Percentiles rank a stretch among this genome's conserved stretches.
These are phyloP conservation scores for Barbarea vulgaris DNA, from an alignment of 345 rosid species.

Conservation along the genomic window DNA sequence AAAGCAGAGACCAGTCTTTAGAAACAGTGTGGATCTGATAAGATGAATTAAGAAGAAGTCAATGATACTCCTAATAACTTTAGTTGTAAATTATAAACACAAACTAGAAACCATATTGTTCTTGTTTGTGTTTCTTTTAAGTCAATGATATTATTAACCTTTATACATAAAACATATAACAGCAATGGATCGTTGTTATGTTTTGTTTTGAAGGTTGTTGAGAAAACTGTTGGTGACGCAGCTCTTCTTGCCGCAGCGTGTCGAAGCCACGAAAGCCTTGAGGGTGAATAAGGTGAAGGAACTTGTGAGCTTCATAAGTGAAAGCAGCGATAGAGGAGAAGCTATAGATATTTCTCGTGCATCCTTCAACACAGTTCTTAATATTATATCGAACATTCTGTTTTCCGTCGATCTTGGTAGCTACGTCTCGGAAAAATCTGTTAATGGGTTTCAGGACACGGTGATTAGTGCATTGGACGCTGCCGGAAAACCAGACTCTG, in stretches of 20 bases:
- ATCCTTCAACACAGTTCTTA: constrained; percentile 45
- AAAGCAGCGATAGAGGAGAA: constrained; percentile 28
- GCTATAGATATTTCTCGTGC: constrained; percentile 50
- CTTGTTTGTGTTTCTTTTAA: too few relatives aligned
- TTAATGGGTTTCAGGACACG: constrained; percentile 42
- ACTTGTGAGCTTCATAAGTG: constrained; percentile 35
- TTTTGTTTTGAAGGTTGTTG: constrained; percentile 10
- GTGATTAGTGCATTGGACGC: constrained; percentile 43
- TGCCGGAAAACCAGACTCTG: constrained; percentile 47
- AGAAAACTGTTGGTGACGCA: constrained; percentile 29
- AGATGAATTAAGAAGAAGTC: too few relatives aligned
- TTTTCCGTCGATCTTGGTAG: constrained; percentile 50
- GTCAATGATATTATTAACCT: too few relatives aligned
- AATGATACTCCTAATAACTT: too few relatives aligned
- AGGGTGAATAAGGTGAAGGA: constrained; percentile 34
- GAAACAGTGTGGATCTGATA: too few relatives aligned
- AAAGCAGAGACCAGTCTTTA: too few relatives aligned
- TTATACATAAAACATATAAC: too few relatives aligned
- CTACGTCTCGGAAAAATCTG: constrained; percentile 12
- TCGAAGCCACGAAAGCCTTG: constrained; percentile 27
- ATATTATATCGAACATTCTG: constrained; percentile 46
- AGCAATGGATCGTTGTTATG: not conserved
- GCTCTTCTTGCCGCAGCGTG: constrained; percentile 29
- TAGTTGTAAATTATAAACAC: too few relatives aligned
- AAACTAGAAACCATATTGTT: too few relatives aligned